Evolutionary conservation across 2,329 filamentous ascomycete genomes (phyloP).

Genomic region (Camptophora hylomeconis): DNA sequence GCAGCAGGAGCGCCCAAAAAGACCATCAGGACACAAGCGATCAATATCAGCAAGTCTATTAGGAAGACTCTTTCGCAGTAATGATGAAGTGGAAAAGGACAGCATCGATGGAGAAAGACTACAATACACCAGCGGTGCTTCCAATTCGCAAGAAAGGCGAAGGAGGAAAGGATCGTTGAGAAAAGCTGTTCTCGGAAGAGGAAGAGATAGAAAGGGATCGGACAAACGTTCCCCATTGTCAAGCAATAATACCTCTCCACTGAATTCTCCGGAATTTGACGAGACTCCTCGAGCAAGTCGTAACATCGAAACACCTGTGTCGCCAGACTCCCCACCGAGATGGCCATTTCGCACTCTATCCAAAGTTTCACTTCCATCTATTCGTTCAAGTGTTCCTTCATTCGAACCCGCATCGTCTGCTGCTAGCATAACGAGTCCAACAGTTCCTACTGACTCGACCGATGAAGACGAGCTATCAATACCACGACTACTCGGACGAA

Average conservation of each 20-base stretch:
- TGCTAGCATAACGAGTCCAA: conserved; percentile 35
- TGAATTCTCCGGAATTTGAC: conserved; percentile 10
- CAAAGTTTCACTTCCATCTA: conserved; percentile 16
- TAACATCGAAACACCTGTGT: conserved; percentile 6
- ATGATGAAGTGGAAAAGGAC: conserved; percentile 23
- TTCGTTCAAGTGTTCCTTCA: conserved; percentile 22
- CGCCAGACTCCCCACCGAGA: conserved; percentile 15
- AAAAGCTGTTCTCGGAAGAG: conserved; percentile 70
- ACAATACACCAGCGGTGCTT: conserved; percentile 37
- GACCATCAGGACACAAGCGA: conserved; percentile 31
- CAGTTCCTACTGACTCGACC: conserved; percentile 55
- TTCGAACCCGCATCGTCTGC: conserved; percentile 23
- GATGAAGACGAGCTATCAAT: conserved; percentile 69
- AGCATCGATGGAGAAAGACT: conserved; percentile 19
- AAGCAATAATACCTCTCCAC: conserved; percentile 17
- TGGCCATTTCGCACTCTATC: conserved; percentile 16
- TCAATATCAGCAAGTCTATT: conserved; percentile 53
- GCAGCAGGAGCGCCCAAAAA: conserved; percentile 11
- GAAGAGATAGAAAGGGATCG: conserved; percentile 45
- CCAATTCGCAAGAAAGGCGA: too few relatives aligned
- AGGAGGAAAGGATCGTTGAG: conserved; percentile 72
- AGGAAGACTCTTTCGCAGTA: conserved; percentile 49
- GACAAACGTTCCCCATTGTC: conserved; percentile 31
- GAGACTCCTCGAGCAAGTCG: conserved; percentile 12
- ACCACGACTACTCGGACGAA: conserved; percentile 26